phyloP scores from a whole-genome alignment of 2,329 filamentous ascomycete species.

The Aspergillus fructus region DNA sequence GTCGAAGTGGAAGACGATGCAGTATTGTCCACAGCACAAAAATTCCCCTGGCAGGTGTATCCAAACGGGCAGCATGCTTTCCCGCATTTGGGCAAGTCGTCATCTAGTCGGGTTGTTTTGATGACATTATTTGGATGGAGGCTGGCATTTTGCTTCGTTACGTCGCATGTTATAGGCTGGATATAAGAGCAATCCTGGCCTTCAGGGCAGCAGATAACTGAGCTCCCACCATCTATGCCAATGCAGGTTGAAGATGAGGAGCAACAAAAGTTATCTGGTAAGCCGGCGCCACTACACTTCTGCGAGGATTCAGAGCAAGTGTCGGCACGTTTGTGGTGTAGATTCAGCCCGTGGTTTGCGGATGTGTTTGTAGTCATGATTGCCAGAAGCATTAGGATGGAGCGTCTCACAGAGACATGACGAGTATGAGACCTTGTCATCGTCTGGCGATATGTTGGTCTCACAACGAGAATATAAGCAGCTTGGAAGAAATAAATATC shows the following conservation, averaged over 20 bases:
- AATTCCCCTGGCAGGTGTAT: slow-evolving; percentile 41
- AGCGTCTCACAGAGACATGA: slow-evolving; percentile 5
- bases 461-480: background rate
- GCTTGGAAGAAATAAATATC: background rate
- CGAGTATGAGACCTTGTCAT: slow-evolving; percentile 19
- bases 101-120: slow-evolving; percentile 44
- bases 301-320: slow-evolving; percentile 34
- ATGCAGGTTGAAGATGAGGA: slow-evolving; percentile 41
- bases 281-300: slow-evolving; percentile 36
- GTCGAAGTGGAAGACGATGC: slow-evolving; percentile 24
- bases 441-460: slow-evolving; percentile 11
- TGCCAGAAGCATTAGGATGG: slow-evolving; percentile 24
- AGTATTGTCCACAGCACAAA: slow-evolving; percentile 28
- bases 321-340: slow-evolving; percentile 25
- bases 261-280: slow-evolving; percentile 48
- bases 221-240: slow-evolving; percentile 41
- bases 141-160: slow-evolving; percentile 42
- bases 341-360: slow-evolving; percentile 20
- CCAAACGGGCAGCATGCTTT: slow-evolving; percentile 48
- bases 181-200: slow-evolving; percentile 43
- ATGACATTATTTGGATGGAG: slow-evolving; percentile 36
- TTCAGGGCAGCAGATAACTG: slow-evolving; percentile 48
- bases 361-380: slow-evolving; percentile 22
- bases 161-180: slow-evolving; percentile 43
- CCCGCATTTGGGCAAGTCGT: slow-evolving; percentile 43